Evolutionary conservation across 805 yeast species (phyloP).

Genomic region (Nakazawaea populi): DNA sequence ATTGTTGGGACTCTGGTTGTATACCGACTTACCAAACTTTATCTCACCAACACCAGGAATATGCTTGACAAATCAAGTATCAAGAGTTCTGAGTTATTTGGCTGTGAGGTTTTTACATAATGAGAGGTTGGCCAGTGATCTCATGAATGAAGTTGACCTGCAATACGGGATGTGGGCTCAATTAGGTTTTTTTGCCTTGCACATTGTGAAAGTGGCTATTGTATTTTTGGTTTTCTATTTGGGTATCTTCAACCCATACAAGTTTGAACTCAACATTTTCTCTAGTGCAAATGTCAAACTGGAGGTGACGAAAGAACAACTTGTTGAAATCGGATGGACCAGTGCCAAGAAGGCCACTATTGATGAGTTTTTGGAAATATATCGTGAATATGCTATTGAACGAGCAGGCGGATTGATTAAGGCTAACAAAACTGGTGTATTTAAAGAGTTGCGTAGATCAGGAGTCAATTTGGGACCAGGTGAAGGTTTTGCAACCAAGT

Average conservation of each 20-base stretch:
- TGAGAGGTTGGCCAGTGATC: slow-evolving; percentile 35
- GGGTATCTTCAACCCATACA: slow-evolving; percentile 77
- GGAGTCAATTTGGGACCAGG: slow-evolving; percentile 63
- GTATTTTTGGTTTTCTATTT: slow-evolving; percentile 53
- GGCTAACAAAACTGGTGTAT: slow-evolving; percentile 70
- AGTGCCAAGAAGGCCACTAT: slow-evolving; percentile 72
- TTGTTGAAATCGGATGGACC: slow-evolving; percentile 86
- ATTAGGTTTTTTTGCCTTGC: slow-evolving; percentile 65
- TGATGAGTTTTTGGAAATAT: slow-evolving; percentile 64
- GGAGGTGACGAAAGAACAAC: slow-evolving; percentile 42
- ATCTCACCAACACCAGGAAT: slow-evolving; percentile 91
- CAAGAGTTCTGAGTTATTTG: slow-evolving; percentile 22
- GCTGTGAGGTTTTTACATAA: slow-evolving; percentile 30
- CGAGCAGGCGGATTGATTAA: slow-evolving; percentile 69
- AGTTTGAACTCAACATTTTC: slow-evolving; percentile 35
- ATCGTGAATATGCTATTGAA: slow-evolving; percentile 58
- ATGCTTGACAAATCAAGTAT: slow-evolving; percentile 61
- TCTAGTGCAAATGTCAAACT: slow-evolving; percentile 24
- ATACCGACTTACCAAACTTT: slow-evolving; percentile 87
- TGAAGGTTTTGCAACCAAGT: slow-evolving; percentile 70
- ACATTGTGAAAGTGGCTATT: slow-evolving; percentile 52
- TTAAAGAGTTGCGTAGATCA: slow-evolving; percentile 48
- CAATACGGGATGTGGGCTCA: slow-evolving; percentile 44
- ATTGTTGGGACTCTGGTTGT: slow-evolving; percentile 65
- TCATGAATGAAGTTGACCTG: slow-evolving; percentile 42